phyloP scores from a whole-genome alignment of 2,329 filamentous ascomycete species.

The Helotiales sp. region DNA sequence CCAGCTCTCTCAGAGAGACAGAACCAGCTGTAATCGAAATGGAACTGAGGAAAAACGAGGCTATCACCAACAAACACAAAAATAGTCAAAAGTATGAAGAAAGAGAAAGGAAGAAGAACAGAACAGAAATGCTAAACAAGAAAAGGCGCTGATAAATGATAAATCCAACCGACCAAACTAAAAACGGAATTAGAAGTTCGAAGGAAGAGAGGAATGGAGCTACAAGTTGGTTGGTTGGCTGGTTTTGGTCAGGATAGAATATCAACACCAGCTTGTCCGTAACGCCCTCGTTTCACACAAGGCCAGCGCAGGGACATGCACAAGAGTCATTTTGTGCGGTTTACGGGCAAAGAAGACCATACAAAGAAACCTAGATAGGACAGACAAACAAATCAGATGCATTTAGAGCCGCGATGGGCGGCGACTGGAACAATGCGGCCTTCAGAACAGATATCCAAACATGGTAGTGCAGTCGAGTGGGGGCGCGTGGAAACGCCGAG shows the following conservation, averaged over 20 bases:
- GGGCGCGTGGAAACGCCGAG: background rate
- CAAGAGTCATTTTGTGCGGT: background rate
- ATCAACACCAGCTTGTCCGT: background rate
- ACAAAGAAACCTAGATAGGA: background rate
- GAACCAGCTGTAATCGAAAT: background rate
- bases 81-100: background rate
- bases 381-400: background rate
- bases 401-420: background rate
- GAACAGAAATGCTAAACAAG: background rate
- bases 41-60: background rate
- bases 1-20: background rate
- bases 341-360: background rate
- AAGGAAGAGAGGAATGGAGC: background rate
- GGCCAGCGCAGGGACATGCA: background rate
- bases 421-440: background rate
- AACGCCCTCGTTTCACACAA: background rate
- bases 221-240: background rate
- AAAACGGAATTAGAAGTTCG: background rate
- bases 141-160: background rate
- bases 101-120: background rate
- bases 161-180: background rate
- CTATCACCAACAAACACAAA: background rate
- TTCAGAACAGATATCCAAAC: background rate
- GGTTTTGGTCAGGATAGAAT: background rate
- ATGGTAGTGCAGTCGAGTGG: background rate